Percentiles rank a stretch among this genome's conserved stretches.
phyloP scores from a whole-genome alignment of 1,139 yeast genomes.

The Nakaseomyces kungkrabaensis region DNA sequence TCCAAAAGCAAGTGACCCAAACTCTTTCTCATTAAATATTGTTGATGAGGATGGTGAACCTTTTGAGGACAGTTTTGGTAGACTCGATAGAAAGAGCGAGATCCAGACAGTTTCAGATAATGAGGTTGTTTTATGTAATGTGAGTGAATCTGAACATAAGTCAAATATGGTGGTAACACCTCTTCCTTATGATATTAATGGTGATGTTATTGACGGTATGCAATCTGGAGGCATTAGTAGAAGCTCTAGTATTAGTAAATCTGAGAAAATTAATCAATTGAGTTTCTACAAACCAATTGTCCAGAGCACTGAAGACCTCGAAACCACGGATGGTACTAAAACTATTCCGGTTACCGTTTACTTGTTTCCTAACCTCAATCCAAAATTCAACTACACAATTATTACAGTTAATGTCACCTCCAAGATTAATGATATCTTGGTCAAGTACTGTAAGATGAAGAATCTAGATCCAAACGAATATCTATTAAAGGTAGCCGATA shows the following conservation, averaged over 20 bases:
- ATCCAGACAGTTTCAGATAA: conserved; percentile 56
- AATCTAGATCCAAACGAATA: conserved; percentile 29
- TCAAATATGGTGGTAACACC: conserved; percentile 41
- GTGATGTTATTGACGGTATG: conserved; percentile 9
- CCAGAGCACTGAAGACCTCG: conserved; percentile 17
- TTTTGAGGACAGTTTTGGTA: conserved; percentile 65
- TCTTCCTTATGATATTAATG: conserved; percentile 36
- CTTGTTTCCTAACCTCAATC: conserved; percentile 27
- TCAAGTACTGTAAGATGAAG: conserved; percentile 28
- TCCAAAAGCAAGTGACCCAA: conserved; percentile 37
- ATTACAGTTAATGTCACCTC: conserved; percentile 29
- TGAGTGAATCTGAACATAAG: conserved; percentile 32
- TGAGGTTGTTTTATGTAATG: conserved; percentile 51
- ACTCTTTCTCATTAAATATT: conserved; percentile 56
- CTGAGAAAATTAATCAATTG: conserved; percentile 23
- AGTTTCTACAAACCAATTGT: conserved; percentile 32
- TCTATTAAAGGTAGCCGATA: conserved; percentile 26
- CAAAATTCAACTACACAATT: conserved; percentile 20
- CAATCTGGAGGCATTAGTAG: conserved; percentile 4
- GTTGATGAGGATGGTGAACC: conserved; percentile 76
- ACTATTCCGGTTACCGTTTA: conserved; percentile 26
- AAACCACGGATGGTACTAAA: conserved; percentile 20
- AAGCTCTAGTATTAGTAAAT: conserved; percentile 3
- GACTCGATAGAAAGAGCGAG: conserved; percentile 46
- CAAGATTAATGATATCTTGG: conserved; percentile 29